Conservation (phyloP, 1,284 basidiomycete genomes). For the Coriolopsis trogii region DNA sequence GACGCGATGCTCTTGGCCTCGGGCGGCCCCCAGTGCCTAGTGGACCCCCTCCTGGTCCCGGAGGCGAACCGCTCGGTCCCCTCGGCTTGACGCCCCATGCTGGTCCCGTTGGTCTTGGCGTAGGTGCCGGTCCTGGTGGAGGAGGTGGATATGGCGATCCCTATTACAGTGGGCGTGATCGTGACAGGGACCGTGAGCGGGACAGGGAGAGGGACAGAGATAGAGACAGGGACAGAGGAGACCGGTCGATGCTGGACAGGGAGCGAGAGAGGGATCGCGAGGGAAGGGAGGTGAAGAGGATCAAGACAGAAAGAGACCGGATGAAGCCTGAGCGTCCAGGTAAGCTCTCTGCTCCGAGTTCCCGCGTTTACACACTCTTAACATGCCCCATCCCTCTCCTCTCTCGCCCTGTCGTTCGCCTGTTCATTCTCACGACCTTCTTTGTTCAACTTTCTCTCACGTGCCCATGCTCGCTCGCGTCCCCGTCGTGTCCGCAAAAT, state of each 20-base stretch:
- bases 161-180: conserved; percentile 35
- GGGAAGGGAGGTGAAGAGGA: conserved; percentile 46
- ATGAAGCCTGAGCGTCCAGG: conserved; percentile 40
- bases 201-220: conserved; percentile 28
- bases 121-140: conserved; percentile 33
- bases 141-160: conserved; percentile 30
- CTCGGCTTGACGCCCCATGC: conserved; percentile 31
- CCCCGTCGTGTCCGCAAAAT: neutral
- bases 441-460: conserved; percentile 7
- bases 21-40: conserved; percentile 28
- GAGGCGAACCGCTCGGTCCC: conserved; percentile 26
- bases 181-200: conserved; percentile 31
- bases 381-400: conserved; percentile 1
- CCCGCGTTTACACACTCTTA: conserved; percentile 17
- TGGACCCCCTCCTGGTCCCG: conserved; percentile 25
- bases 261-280: conserved; percentile 30
- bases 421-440: conserved; percentile 1
- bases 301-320: conserved; percentile 40
- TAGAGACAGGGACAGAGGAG: conserved; percentile 29
- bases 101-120: conserved; percentile 31
- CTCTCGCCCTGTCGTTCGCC: conserved; percentile 1
- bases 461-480: conserved; percentile 18
- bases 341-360: conserved; percentile 22
- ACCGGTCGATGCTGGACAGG: conserved; percentile 30
- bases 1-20: conserved; percentile 32